A percentile compares a stretch with the other conserved stretches of the same genome.
Evolutionary conservation across 139 green algal genomes (phyloP).

Genomic region (Limnomonas spitsbergensis): DNA sequence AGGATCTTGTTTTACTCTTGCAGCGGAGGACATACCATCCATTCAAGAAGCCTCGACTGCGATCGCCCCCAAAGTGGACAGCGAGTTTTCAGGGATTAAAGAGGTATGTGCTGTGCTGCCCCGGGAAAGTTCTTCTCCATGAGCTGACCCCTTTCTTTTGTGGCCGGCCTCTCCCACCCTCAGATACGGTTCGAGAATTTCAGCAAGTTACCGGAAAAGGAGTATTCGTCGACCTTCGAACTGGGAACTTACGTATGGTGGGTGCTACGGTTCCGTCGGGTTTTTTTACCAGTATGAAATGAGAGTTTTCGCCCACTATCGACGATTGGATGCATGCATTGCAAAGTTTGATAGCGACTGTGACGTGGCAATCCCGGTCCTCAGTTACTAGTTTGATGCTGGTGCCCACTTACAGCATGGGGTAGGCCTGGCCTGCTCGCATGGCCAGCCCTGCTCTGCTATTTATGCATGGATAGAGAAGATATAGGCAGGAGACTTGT

Average conservation of each 20-base stretch:
- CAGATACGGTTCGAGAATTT: conserved; percentile 56
- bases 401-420: too few species aligned
- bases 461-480: too few species aligned
- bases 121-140: background rate
- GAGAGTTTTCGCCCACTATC: background rate
- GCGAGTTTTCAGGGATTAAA: background rate
- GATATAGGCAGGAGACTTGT: too few species aligned
- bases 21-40: background rate
- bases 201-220: conserved; percentile 31
- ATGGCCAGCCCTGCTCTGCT: too few species aligned
- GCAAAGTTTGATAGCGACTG: too few species aligned
- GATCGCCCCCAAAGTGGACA: background rate
- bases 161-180: too few species aligned
- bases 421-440: too few species aligned
- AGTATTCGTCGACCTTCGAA: conserved; percentile 69
- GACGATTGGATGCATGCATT: background rate
- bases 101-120: background rate
- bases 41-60: background rate
- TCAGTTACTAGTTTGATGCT: too few species aligned
- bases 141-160: background rate
- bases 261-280: too few species aligned
- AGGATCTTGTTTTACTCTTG: background rate
- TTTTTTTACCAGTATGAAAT: too few species aligned
- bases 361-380: too few species aligned
- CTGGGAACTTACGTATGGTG: conserved; percentile 77